These are phyloP conservation scores for Eutypella sp. DNA, from an alignment of 2,329 filamentous ascomycete genomes.

Conservation along the genomic window DNA sequence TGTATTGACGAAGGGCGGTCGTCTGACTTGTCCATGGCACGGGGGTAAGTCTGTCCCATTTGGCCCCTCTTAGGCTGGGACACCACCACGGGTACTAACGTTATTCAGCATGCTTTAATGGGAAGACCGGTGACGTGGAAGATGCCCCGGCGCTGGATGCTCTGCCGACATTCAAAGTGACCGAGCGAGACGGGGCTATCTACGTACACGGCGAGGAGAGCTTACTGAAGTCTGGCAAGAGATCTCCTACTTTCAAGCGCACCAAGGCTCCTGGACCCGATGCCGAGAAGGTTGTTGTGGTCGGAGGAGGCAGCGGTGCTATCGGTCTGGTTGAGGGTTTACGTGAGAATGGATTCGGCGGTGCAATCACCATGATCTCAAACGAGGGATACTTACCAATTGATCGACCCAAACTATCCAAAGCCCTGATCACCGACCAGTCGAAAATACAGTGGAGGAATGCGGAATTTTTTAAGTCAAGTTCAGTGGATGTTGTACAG, in stretches of 20 bases:
- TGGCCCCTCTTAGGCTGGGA: background rate
- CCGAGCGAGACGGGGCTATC: constrained; percentile 75
- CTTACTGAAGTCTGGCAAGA: constrained; percentile 69
- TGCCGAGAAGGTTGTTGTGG: constrained; percentile 69
- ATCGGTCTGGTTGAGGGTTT: constrained; percentile 79
- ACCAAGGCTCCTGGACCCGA: constrained; percentile 41
- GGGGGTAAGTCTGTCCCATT: constrained; percentile 58
- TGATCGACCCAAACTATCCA: constrained; percentile 92
- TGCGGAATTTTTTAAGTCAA: constrained; percentile 68
- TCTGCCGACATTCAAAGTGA: constrained; percentile 75
- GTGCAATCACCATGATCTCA: constrained; percentile 76
- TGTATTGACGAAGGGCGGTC: constrained; percentile 73
- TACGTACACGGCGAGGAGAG: constrained; percentile 79
- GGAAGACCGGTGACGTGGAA: constrained; percentile 85
- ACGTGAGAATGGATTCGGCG: constrained; percentile 74
- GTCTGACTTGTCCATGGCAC: constrained; percentile 93
- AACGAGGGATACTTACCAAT: constrained; percentile 83
- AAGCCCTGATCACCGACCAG: constrained; percentile 78
- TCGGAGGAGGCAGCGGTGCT: constrained; percentile 82
- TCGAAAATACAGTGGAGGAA: constrained; percentile 74
- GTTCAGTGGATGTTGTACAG: constrained; percentile 51
- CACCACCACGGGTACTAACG: constrained; percentile 6
- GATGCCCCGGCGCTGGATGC: constrained; percentile 87
- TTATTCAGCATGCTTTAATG: constrained; percentile 78
- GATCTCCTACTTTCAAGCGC: constrained; percentile 71